phyloP scores from a whole-genome alignment of 1,284 basidiomycete species.

The Fomitiporia mediterranea region DNA sequence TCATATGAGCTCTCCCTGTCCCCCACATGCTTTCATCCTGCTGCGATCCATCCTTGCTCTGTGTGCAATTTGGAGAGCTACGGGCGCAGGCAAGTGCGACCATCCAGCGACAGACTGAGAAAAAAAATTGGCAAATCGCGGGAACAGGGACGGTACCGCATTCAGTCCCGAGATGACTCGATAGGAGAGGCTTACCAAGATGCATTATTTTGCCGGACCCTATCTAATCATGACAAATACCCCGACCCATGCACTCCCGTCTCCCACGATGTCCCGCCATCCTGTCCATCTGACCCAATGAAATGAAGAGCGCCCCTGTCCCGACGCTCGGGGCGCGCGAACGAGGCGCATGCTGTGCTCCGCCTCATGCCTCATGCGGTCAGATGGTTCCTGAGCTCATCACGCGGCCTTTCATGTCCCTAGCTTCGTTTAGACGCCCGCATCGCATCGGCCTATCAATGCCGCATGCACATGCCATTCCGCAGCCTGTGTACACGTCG shows the following conservation, averaged over 20 bases:
- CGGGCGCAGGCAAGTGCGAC: not conserved
- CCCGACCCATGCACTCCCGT: not conserved
- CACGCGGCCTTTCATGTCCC: not conserved
- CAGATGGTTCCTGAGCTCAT: not conserved
- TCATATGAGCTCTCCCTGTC: not conserved
- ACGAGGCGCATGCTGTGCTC: conserved; percentile 16
- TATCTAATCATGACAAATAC: conserved; percentile 11
- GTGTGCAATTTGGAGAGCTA: not conserved
- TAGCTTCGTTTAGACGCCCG: not conserved
- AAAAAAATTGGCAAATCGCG: not conserved
- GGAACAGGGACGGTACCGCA: not conserved
- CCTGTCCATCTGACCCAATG: not conserved
- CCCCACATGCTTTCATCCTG: not conserved
- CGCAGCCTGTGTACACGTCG: not conserved
- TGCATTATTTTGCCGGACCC: too few relatives aligned
- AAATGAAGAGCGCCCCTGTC: not conserved
- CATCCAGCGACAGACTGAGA: not conserved
- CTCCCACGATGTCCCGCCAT: conserved; percentile 10
- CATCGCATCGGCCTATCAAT: not conserved
- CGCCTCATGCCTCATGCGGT: not conserved
- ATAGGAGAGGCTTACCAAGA: not conserved
- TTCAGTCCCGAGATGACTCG: conserved; percentile 5
- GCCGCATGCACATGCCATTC: not conserved
- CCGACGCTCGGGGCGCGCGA: conserved; percentile 1
- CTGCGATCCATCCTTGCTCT: not conserved